Evolutionary conservation across 2,329 filamentous ascomycete genomes (phyloP).

Genomic region (Fusarium lateritium): DNA sequence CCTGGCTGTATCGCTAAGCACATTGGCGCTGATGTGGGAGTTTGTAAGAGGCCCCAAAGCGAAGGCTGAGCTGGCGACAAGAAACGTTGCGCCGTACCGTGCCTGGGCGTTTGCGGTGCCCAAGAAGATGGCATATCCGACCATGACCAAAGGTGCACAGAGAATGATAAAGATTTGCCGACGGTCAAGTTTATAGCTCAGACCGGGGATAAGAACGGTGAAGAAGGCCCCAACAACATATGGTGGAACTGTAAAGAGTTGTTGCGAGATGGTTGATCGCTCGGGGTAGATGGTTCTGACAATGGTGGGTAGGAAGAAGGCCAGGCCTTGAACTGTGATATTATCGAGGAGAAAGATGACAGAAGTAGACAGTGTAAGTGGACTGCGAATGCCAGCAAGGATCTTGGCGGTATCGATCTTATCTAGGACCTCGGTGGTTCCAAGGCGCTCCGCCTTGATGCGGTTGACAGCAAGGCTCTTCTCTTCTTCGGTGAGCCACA

Average conservation of each 20-base stretch:
- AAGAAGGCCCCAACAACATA: conserved; percentile 79
- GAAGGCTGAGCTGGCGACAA: conserved; percentile 65
- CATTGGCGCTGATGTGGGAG: conserved; percentile 72
- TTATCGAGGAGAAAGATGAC: conserved; percentile 76
- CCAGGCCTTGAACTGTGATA: conserved; percentile 80
- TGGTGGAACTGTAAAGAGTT: conserved; percentile 79
- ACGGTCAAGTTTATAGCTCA: conserved; percentile 73
- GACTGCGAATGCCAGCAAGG: conserved; percentile 73
- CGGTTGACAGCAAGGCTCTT: conserved; percentile 74
- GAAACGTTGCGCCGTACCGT: conserved; percentile 79
- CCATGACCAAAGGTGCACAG: conserved; percentile 74
- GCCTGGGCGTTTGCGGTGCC: conserved; percentile 65
- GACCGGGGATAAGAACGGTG: conserved; percentile 71
- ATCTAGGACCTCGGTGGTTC: conserved; percentile 69
- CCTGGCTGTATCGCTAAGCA: conserved; percentile 78
- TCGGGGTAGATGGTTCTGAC: conserved; percentile 77
- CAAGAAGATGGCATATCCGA: conserved; percentile 80
- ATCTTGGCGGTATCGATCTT: conserved; percentile 72
- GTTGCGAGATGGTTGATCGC: conserved; percentile 70
- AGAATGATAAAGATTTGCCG: conserved; percentile 73
- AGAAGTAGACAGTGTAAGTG: conserved; percentile 65
- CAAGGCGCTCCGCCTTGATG: conserved; percentile 71
- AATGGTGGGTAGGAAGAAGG: conserved; percentile 81
- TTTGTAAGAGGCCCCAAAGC: conserved; percentile 46
- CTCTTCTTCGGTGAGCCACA: conserved; percentile 75